Percentiles rank a stretch among this genome's conserved stretches.
phyloP scores from a whole-genome alignment of 352 stramenopile genomes.

The Globisporangium echinulatum region DNA sequence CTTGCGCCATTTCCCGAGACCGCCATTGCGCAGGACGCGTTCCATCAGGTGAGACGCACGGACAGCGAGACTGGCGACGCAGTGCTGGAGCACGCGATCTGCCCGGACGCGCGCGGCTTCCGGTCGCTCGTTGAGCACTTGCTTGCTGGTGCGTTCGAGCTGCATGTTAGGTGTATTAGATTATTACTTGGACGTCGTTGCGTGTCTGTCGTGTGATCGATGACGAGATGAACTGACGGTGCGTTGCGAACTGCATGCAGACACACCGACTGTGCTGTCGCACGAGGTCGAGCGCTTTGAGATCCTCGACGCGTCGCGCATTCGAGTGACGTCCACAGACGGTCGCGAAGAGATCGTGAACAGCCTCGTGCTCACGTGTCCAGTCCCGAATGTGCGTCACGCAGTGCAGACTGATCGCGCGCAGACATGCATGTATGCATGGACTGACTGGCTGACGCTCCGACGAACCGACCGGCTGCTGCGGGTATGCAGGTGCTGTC shows the following conservation, averaged over 20 bases:
- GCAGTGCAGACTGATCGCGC: no score
- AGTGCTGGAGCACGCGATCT: slow-evolving; percentile 32
- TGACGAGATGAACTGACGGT: neutral
- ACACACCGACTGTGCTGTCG: slow-evolving; percentile 31
- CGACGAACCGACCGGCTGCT: neutral
- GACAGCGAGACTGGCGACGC: slow-evolving; percentile 7
- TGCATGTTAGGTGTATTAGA: neutral
- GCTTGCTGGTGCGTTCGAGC: slow-evolving; percentile 20
- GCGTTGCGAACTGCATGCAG: slow-evolving; percentile 11
- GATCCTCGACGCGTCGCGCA: slow-evolving; percentile 35
- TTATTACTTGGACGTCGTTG: neutral
- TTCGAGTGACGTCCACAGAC: slow-evolving; percentile 35
- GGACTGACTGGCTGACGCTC: neutral
- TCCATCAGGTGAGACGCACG: slow-evolving; percentile 16
- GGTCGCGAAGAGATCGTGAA: slow-evolving; percentile 49
- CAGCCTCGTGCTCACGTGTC: slow-evolving; percentile 65
- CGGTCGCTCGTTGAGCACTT: slow-evolving; percentile 47
- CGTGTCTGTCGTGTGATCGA: neutral
- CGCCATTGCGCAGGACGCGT: slow-evolving; percentile 42
- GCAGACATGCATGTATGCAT: neutral
- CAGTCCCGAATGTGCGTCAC: slow-evolving; percentile 37
- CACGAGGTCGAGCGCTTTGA: slow-evolving; percentile 45
- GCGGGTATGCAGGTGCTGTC: slow-evolving; percentile 23
- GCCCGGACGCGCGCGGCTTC: slow-evolving; percentile 36
- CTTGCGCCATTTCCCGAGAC: slow-evolving; percentile 40